Conservation (phyloP, 1,139 yeast species). For the Meyerozyma smithsonii region DNA sequence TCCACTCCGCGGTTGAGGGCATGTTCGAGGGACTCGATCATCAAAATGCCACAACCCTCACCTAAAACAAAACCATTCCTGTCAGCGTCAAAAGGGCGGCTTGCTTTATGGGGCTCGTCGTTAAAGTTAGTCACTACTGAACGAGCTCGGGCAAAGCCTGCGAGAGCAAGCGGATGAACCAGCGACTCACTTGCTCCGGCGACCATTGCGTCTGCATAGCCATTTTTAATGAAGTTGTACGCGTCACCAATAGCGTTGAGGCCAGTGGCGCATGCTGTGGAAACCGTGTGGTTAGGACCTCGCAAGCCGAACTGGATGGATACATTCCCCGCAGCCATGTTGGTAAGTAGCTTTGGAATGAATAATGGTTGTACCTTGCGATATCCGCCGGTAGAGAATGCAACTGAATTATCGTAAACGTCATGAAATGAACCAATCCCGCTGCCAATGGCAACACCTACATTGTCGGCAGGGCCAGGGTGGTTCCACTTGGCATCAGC, state of each 20-base stretch:
- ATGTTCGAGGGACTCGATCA: slow-evolving; percentile 74
- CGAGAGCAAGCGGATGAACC: slow-evolving; percentile 79
- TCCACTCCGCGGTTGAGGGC: slow-evolving; percentile 61
- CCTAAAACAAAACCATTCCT: slow-evolving; percentile 89
- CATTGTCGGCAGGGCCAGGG: slow-evolving; percentile 23
- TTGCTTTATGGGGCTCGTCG: slow-evolving; percentile 59
- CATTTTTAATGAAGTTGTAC: slow-evolving; percentile 68
- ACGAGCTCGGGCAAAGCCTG: slow-evolving; percentile 90
- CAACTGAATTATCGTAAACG: slow-evolving; percentile 54
- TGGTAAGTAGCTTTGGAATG: slow-evolving; percentile 76
- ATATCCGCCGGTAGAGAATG: slow-evolving; percentile 51
- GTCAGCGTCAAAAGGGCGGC: slow-evolving; percentile 79
- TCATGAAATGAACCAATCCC: slow-evolving; percentile 92
- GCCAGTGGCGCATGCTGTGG: slow-evolving; percentile 98
- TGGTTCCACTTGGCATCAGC: slow-evolving; percentile 56
- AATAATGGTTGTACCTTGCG: slow-evolving; percentile 78
- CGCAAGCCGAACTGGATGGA: slow-evolving; percentile 69
- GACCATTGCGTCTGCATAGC: slow-evolving; percentile 80
- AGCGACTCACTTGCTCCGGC: slow-evolving; percentile 94
- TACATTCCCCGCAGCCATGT: slow-evolving; percentile 94
- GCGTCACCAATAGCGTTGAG: slow-evolving; percentile 94
- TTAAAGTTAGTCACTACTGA: slow-evolving; percentile 65
- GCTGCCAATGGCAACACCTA: slow-evolving; percentile 86
- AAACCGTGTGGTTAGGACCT: slow-evolving; percentile 86
- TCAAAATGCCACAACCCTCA: slow-evolving; percentile 84